Evolutionary conservation across 345 rosid species (phyloP).

Genomic region (Aegle marmelos): DNA sequence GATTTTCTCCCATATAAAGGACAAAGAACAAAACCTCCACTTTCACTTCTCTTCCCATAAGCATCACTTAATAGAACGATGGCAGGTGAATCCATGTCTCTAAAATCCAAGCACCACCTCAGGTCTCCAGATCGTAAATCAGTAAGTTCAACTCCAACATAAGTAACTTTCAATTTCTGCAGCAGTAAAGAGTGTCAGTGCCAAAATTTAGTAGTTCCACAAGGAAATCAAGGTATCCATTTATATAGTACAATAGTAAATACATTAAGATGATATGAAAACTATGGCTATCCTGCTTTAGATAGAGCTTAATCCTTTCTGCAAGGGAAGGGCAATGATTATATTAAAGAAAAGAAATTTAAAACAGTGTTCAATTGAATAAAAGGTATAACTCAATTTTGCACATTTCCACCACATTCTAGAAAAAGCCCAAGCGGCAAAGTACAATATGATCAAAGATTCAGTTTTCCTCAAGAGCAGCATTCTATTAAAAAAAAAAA

Average conservation of each 20-base stretch:
- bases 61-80: slow-evolving; percentile 69
- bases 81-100: slow-evolving; percentile 94
- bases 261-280: background rate
- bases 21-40: slow-evolving; percentile 82
- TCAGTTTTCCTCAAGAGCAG: background rate
- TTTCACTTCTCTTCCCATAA: slow-evolving; percentile 65
- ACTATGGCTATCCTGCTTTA: background rate
- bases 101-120: slow-evolving; percentile 96
- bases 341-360: background rate
- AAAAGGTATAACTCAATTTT: background rate
- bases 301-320: background rate
- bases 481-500: background rate
- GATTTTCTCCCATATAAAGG: slow-evolving; percentile 95
- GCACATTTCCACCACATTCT: background rate
- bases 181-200: slow-evolving; percentile 5
- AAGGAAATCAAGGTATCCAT: background rate
- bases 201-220: background rate
- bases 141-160: slow-evolving; percentile 76
- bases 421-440: background rate
- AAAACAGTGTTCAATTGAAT: background rate
- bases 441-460: background rate
- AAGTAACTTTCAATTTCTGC: slow-evolving; percentile 93
- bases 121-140: slow-evolving; percentile 76
- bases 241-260: background rate
- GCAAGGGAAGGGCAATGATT: background rate